These are phyloP conservation scores for Epichloe bromicola DNA, from an alignment of 2,329 filamentous ascomycete genomes.

Conservation along the genomic window DNA sequence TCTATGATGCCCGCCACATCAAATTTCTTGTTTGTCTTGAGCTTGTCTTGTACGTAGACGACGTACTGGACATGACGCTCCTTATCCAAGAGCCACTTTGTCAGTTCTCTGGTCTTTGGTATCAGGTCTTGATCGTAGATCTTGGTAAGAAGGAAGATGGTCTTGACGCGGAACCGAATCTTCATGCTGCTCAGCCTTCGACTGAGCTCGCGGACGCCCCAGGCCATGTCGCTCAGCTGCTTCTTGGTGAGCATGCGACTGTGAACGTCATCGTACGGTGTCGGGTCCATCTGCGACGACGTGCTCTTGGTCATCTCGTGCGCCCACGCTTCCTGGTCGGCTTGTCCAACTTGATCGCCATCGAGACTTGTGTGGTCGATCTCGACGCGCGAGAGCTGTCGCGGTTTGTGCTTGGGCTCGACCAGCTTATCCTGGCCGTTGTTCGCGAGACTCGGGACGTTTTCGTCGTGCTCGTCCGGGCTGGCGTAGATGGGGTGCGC, in stretches of 20 bases:
- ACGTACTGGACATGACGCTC: conserved; percentile 56
- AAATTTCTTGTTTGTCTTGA: conserved; percentile 61
- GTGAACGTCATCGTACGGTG: conserved; percentile 27
- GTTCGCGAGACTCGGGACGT: conserved; percentile 7
- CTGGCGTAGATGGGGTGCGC: conserved; percentile 17
- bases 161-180: conserved; percentile 67
- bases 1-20: conserved; percentile 55
- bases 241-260: conserved; percentile 83
- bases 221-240: conserved; percentile 92
- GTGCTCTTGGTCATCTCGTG: conserved; percentile 30
- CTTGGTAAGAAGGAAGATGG: conserved; percentile 82
- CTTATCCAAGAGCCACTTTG: conserved; percentile 66
- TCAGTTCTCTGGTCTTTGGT: conserved; percentile 60
- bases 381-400: conserved; percentile 15
- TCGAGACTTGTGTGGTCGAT: conserved; percentile 29
- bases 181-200: conserved; percentile 74
- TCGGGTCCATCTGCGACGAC: conserved; percentile 28
- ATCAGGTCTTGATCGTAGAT: conserved; percentile 76
- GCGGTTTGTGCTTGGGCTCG: conserved; percentile 11
- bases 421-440: conserved; percentile 11
- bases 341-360: conserved; percentile 33
- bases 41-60: conserved; percentile 70
- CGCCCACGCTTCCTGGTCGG: conserved; percentile 44
- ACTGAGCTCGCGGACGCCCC: conserved; percentile 83
- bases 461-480: conserved; percentile 6